Base-by-base conservation (phyloP, 2,329 filamentous ascomycete species). In the Alternaria angustiovoidea region DNA sequence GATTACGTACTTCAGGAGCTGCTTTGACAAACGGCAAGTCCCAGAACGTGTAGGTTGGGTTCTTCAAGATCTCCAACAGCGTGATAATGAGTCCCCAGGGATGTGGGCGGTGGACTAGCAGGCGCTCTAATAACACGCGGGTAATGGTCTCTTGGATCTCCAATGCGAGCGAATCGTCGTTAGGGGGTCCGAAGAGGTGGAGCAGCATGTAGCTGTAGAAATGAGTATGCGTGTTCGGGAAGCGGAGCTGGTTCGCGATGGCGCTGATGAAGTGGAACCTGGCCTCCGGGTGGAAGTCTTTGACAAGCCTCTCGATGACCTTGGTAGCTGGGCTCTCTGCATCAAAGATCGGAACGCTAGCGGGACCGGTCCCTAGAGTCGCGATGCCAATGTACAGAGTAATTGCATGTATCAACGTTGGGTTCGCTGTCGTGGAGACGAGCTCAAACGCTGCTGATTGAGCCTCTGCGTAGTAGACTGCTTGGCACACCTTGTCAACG, bases 1-100 rank as follows among this genome's bases (percentile, higher is more conserved):
- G 34, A 43, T 43, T 59, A 72, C 69, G 65, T 73, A 75, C 93
- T 84, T 97, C 93, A 66, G 93, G 93, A 68, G 90, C 88, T 67
- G 90, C 87, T 83, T 97, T 96, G 80, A 98, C 91, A 72, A 96
- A 97, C 26, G 92, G 91, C 67, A 97, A 85, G 51, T 95, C 92
- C 83, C 96, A 98, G 84, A 99, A 96, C 74, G 89, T 89, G 79
- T 94, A 96, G 75, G 89, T 92, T 54, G 91, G 89, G 76, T 96
- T 97, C 84, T 96, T 96, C 68, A 96, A 85, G 58, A 99, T 86
- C 81, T 98, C 95, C 64, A 95, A 82, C 62, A 96, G 86, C 36
- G 93, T 94, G 64, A 94, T 89, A 76, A 97, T 89, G 43, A 99
- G 82, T 12, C 96, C 96, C 94, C 94, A 98, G 18, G 96, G 94